Base-by-base conservation (phyloP, 2,329 filamentous ascomycete genomes). In the Cryphonectria japonica region DNA sequence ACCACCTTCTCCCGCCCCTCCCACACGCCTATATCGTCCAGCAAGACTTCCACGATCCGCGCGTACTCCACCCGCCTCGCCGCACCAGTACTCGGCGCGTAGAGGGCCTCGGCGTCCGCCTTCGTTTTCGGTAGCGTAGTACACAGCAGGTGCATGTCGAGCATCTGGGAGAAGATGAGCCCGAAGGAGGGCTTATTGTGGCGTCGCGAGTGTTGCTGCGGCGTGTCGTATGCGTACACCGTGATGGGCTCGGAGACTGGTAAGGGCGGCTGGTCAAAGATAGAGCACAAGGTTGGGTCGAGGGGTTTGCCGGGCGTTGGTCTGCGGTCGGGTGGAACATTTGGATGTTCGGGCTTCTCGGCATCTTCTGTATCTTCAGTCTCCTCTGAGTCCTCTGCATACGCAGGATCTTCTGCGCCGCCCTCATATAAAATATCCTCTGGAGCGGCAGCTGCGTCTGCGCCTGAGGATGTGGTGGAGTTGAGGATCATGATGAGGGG, bases 401-500 rank as follows among this genome's bases (percentile, higher is more conserved):
- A 26, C 26, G 26, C 34, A 34, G 34, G 34, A 34, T 34, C 6
- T 50, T 50, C 43, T 5, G 60, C 61, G 2, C 57, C 66, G 9
- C 61, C 62, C 32, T 59, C 43, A 26, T 39, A 39, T 13, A 2
- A 9, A 39, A 13, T 11, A 2, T 39, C 37, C 37, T 50, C 26
- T 46, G 57, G 52, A 14, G 32, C 26, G 3, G 52, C 54, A 9
- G 46, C 69, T 16, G n/a, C 37, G 19, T 29, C 34, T 29, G 54
- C 22, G 50, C 69, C 66, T 39, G 66, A 50, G 5, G 76, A 76
- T 7, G 78, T 81, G 1, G 85, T 87, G 0, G 84, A 83, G 79
- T 90, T 90, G 69, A 89, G 82, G 2, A 90, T 78, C 71, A 90
- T 77, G 41, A 89, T 79, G 7, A 90, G 81, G 1, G 87, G 83